Evolutionary conservation across 352 stramenopile genomes (phyloP).

Genomic region (Phytopythium chamaehyphon): DNA sequence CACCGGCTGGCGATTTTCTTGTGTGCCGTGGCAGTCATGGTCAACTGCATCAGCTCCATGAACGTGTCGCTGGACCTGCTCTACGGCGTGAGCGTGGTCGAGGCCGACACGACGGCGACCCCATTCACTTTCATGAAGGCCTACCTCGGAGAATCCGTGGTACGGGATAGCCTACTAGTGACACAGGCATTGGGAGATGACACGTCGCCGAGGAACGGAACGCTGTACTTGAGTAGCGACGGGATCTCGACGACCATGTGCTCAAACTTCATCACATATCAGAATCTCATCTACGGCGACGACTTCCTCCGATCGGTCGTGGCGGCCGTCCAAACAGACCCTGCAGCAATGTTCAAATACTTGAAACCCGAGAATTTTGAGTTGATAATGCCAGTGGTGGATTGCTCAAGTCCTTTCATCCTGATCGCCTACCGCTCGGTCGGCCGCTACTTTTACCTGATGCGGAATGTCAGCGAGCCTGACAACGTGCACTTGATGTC

Average conservation of each 20-base stretch:
- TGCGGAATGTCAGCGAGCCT: conserved; percentile 7
- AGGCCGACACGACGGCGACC: background rate
- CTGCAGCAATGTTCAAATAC: conserved; percentile 22
- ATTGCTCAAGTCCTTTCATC: conserved; percentile 19
- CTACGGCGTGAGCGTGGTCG: background rate
- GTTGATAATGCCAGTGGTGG: conserved; percentile 32
- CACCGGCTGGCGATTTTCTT: conserved; percentile 1
- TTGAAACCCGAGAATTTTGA: conserved; percentile 17
- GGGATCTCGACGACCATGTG: conserved; percentile 18
- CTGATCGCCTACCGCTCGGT: background rate
- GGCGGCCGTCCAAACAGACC: conserved; percentile 11
- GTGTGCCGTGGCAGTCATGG: conserved; percentile 1
- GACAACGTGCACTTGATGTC: conserved; percentile 12
- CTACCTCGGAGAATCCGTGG: background rate
- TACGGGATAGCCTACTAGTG: conserved; percentile 29
- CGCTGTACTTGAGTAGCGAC: conserved; percentile 31
- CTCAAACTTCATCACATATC: conserved; percentile 8
- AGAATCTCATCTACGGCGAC: conserved; percentile 25
- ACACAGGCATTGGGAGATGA: conserved; percentile 14
- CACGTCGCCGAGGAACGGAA: conserved; percentile 20
- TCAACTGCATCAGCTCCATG: conserved; percentile 4
- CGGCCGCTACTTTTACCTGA: conserved; percentile 17
- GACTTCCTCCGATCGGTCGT: conserved; percentile 24
- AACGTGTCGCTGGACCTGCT: conserved; percentile 1
- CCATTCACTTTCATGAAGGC: background rate